phyloP scores from a whole-genome alignment of 257 asterid genomes.

The Voacanga thouarsii region DNA sequence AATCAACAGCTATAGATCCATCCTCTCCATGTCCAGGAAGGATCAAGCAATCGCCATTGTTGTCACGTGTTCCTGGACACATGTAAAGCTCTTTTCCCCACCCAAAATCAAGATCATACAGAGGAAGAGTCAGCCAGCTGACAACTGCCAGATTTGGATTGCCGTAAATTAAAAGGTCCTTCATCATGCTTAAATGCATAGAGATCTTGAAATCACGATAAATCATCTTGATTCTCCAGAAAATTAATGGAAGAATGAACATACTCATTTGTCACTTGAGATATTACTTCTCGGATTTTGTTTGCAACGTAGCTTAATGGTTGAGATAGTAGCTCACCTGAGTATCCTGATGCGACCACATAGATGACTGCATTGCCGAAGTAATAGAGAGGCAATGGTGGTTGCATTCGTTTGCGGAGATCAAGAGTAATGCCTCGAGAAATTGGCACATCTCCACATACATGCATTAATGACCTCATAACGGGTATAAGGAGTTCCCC shows the following conservation, averaged over 20 bases:
- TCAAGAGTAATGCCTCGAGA: slow-evolving; percentile 39
- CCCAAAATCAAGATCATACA: neutral
- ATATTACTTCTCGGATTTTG: slow-evolving; percentile 37
- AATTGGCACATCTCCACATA: slow-evolving; percentile 51
- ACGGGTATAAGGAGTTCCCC: slow-evolving; percentile 30
- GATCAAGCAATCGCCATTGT: neutral
- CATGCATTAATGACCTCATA: slow-evolving; percentile 53
- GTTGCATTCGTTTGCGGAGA: slow-evolving; percentile 42
- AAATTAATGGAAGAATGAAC: neutral
- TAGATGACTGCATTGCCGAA: slow-evolving; percentile 54
- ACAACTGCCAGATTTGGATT: neutral
- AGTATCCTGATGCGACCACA: slow-evolving; percentile 30
- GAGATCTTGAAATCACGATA: neutral
- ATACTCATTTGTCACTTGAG: neutral
- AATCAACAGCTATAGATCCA: neutral
- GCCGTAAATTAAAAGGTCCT: slow-evolving; percentile 5
- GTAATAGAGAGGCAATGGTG: slow-evolving; percentile 42
- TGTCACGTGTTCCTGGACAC: neutral
- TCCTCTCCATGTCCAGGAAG: neutral
- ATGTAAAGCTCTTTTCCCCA: slow-evolving; percentile 5
- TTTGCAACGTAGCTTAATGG: slow-evolving; percentile 42
- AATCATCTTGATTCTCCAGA: neutral
- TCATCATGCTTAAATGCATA: neutral
- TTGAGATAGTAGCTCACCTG: slow-evolving; percentile 35
- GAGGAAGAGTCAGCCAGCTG: neutral